These are phyloP conservation scores for Leucocoprinus sp. DNA, from an alignment of 768 basidiomycete genomes.

Conservation along the genomic window DNA sequence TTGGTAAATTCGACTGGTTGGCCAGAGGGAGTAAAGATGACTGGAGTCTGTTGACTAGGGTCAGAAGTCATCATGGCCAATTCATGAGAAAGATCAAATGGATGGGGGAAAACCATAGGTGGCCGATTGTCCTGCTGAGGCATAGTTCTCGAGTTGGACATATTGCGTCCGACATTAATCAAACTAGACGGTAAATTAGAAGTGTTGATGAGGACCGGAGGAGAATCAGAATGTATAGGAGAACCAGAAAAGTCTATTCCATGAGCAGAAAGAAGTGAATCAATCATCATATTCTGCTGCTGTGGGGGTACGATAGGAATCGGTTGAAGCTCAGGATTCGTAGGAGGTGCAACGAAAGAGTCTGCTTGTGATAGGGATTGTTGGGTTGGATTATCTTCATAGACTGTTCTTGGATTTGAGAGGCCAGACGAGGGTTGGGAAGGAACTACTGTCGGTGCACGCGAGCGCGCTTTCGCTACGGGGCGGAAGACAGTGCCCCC, in stretches of 20 bases:
- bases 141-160: neutral
- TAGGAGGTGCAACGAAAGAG: conserved; percentile 5
- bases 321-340: conserved; percentile 1
- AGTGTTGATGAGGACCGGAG: conserved; percentile 2
- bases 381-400: neutral
- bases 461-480: conserved; percentile 47
- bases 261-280: neutral
- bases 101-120: neutral
- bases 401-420: neutral
- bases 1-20: neutral
- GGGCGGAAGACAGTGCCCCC: conserved; percentile 64
- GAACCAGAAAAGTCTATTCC: neutral
- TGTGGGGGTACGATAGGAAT: neutral
- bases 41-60: conserved; percentile 2
- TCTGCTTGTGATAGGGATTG: neutral
- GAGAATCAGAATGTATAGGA: neutral
- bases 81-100: neutral
- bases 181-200: neutral
- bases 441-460: conserved; percentile 18
- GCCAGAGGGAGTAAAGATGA: conserved; percentile 5
- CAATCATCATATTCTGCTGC: neutral
- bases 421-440: neutral
- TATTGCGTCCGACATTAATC: neutral
- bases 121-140: neutral
- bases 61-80: neutral